A percentile compares a stretch with the other conserved stretches of the same genome.
phyloP scores from a whole-genome alignment of 2,329 filamentous ascomycete species.

The Monosporascus ibericus region DNA sequence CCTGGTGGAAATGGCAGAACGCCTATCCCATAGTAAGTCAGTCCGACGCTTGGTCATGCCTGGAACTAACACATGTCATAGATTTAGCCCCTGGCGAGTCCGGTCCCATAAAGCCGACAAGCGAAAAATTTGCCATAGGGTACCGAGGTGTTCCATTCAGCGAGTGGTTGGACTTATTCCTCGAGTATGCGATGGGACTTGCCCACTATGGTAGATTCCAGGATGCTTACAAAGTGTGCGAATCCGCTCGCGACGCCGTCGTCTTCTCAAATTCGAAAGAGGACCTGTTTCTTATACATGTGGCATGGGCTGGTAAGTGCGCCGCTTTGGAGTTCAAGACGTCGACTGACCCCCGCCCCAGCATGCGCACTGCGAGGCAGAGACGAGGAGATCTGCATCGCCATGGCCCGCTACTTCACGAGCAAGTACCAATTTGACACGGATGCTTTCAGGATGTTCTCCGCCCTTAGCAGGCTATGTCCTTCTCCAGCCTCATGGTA shows the following conservation, averaged over 20 bases:
- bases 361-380: slow-evolving; percentile 77
- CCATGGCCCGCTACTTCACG: slow-evolving; percentile 77
- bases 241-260: slow-evolving; percentile 71
- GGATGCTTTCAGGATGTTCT: slow-evolving; percentile 79
- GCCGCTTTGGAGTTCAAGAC: neutral
- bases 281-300: slow-evolving; percentile 65
- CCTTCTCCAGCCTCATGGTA: slow-evolving; percentile 71
- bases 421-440: slow-evolving; percentile 73
- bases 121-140: slow-evolving; percentile 25
- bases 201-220: slow-evolving; percentile 61
- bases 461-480: slow-evolving; percentile 68
- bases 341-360: slow-evolving; percentile 24
- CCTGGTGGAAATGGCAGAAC: slow-evolving; percentile 49
- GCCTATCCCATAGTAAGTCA: slow-evolving; percentile 46
- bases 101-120: slow-evolving; percentile 22
- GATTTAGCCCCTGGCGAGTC: slow-evolving; percentile 28
- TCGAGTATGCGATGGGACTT: slow-evolving; percentile 76
- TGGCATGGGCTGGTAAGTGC: slow-evolving; percentile 65
- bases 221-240: slow-evolving; percentile 74
- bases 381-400: slow-evolving; percentile 69
- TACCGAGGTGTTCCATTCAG: slow-evolving; percentile 72
- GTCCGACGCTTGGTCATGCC: too few relatives aligned
- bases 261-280: slow-evolving; percentile 70
- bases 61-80: slow-evolving; percentile 1
- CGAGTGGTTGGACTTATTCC: slow-evolving; percentile 83